Conservation (phyloP, 805 yeast genomes). For the Torulaspora franciscae region DNA sequence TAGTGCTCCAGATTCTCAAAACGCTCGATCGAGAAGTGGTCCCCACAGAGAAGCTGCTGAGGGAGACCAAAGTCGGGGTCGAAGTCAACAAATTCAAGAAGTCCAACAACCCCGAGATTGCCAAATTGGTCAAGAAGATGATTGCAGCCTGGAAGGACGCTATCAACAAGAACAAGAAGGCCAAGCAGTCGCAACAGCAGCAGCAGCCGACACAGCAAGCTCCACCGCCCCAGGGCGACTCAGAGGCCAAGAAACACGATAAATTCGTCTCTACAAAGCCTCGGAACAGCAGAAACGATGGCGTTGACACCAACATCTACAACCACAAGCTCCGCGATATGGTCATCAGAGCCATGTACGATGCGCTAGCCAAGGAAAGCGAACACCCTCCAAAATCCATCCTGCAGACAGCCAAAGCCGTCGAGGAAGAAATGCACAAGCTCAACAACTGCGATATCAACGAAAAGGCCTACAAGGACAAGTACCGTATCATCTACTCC, state of each 20-base stretch:
- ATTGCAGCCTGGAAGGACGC: conserved; percentile 88
- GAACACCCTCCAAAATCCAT: conserved; percentile 55
- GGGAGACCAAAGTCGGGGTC: conserved; percentile 95
- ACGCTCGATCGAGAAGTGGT: conserved; percentile 61
- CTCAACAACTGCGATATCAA: conserved; percentile 52
- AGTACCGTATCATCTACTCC: conserved; percentile 79
- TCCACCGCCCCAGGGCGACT: conserved; percentile 14
- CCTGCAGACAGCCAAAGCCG: conserved; percentile 56
- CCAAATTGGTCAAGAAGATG: conserved; percentile 70
- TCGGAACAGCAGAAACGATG: conserved; percentile 79
- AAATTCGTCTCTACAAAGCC: conserved; percentile 49
- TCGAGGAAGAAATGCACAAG: conserved; percentile 67
- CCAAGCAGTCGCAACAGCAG: conserved; percentile 21
- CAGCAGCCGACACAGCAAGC: conserved; percentile 3
- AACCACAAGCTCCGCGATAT: conserved; percentile 78
- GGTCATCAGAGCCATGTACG: conserved; percentile 76
- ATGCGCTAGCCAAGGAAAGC: conserved; percentile 83
- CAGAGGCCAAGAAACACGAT: conserved; percentile 30
- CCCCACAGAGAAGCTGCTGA: conserved; percentile 78
- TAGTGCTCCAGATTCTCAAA: conserved; percentile 61
- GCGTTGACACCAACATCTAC: conserved; percentile 63
- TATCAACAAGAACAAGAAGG: conserved; percentile 59
- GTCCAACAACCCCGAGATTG: conserved; percentile 59
- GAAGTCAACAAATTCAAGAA: conserved; percentile 86
- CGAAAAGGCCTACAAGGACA: conserved; percentile 60